These are phyloP conservation scores for Davidsoniella australis DNA, from an alignment of 2,329 filamentous ascomycete species.

Conservation along the genomic window DNA sequence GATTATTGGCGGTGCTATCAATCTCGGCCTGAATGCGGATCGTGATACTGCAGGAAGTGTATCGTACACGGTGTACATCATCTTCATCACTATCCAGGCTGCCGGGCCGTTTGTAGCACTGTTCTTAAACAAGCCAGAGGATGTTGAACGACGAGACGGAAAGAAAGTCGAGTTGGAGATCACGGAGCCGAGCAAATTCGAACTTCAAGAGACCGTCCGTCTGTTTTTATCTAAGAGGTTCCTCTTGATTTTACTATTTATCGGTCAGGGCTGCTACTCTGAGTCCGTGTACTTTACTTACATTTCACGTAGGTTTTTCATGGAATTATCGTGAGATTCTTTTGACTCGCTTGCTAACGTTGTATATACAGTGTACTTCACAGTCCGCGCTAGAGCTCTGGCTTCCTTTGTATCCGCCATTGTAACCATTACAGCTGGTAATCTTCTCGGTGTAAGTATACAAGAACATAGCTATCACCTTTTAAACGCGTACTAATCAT, in stretches of 20 bases:
- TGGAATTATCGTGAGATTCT: neutral
- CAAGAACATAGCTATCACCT: slow-evolving; percentile 18
- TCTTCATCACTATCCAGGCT: slow-evolving; percentile 56
- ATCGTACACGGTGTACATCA: slow-evolving; percentile 48
- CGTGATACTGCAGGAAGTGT: slow-evolving; percentile 43
- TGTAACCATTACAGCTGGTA: slow-evolving; percentile 46
- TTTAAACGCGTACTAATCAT: slow-evolving; percentile 15
- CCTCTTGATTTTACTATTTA: slow-evolving; percentile 46
- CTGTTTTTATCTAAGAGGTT: slow-evolving; percentile 45
- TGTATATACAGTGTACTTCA: slow-evolving; percentile 40
- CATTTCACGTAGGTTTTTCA: slow-evolving; percentile 25
- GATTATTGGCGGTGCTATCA: slow-evolving; percentile 56
- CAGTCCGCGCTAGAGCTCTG: slow-evolving; percentile 49
- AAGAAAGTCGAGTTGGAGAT: slow-evolving; percentile 43
- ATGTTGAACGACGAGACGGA: slow-evolving; percentile 50
- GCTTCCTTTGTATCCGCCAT: slow-evolving; percentile 56
- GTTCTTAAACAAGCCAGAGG: slow-evolving; percentile 40
- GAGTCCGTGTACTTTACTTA: slow-evolving; percentile 62
- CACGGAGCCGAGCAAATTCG: slow-evolving; percentile 34
- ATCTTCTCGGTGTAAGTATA: slow-evolving; percentile 35
- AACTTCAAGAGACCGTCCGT: slow-evolving; percentile 41
- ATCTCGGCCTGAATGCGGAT: slow-evolving; percentile 44
- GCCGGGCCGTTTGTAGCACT: slow-evolving; percentile 46
- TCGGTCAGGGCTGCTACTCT: slow-evolving; percentile 52
- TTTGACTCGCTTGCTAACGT: neutral